Conservation (phyloP, 164 flowering plant species). For the Protea cynaroides region DNA sequence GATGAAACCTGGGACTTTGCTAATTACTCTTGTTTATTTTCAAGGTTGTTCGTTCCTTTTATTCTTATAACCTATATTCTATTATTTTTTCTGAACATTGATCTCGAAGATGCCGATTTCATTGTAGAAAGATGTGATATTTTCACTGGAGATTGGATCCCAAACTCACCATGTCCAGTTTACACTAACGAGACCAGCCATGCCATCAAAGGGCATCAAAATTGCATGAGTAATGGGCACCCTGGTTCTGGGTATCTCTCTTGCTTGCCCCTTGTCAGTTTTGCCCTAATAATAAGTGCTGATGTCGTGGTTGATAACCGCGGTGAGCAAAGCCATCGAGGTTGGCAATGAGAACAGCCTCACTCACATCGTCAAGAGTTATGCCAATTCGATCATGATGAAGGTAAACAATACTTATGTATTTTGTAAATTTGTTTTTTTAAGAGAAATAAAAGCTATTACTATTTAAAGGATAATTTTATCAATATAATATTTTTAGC, state of each 20-base stretch:
- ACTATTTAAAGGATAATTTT: too few species aligned
- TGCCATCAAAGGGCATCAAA: slow-evolving; percentile 67
- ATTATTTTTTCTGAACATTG: neutral
- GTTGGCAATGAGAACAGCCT: slow-evolving; percentile 55
- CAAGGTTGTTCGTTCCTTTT: neutral
- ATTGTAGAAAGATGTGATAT: slow-evolving; percentile 66
- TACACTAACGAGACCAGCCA: slow-evolving; percentile 74
- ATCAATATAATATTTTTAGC: too few species aligned
- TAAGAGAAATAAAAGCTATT: too few species aligned
- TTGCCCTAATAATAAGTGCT: neutral
- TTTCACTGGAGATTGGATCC: slow-evolving; percentile 76
- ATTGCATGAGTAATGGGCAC: slow-evolving; percentile 91
- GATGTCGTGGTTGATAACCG: slow-evolving; percentile 82
- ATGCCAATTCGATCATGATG: slow-evolving; percentile 69
- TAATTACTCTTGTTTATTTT: neutral
- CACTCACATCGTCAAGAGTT: slow-evolving; percentile 52
- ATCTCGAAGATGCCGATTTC: neutral
- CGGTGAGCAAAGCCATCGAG: slow-evolving; percentile 70
- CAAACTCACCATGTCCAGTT: slow-evolving; percentile 55
- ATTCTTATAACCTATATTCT: neutral
- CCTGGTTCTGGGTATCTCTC: slow-evolving; percentile 69
- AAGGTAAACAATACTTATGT: too few species aligned
- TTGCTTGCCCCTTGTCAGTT: neutral
- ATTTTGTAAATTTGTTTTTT: too few species aligned
- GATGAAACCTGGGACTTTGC: neutral